Percentiles rank a stretch among this genome's conserved stretches.
Evolutionary conservation across 768 basidiomycete genomes (phyloP).

Genomic region (Punctularia strigosozonata): DNA sequence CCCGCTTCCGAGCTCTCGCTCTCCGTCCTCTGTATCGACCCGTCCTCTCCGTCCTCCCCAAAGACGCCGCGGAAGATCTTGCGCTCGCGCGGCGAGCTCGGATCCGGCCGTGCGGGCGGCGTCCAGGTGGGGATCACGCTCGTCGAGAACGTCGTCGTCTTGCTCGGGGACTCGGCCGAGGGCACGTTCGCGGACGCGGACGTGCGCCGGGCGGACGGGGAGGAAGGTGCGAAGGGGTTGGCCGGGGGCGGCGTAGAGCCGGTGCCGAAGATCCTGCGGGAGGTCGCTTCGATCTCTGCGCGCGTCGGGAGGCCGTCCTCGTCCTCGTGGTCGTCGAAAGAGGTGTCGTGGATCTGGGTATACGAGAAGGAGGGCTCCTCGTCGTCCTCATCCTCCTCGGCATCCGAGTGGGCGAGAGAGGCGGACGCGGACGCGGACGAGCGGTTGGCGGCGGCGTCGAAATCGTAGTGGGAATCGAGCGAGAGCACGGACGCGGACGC

Average conservation of each 20-base stretch:
- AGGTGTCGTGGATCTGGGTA: constrained; percentile 28
- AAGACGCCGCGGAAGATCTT: constrained; percentile 8
- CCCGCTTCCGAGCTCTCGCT: constrained; percentile 14
- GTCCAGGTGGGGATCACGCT: background rate
- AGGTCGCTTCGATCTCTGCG: constrained; percentile 18
- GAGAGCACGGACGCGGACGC: background rate
- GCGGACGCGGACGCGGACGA: too few relatives aligned
- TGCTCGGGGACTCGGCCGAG: background rate
- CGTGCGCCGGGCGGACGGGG: background rate
- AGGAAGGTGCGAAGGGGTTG: too few relatives aligned
- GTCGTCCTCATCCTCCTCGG: too few relatives aligned
- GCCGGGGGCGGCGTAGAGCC: too few relatives aligned
- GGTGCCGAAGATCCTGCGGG: constrained; percentile 18
- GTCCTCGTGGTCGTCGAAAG: constrained; percentile 31
- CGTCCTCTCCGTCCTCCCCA: too few relatives aligned
- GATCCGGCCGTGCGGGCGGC: too few relatives aligned
- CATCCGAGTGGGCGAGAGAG: too few relatives aligned
- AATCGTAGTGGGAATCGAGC: too few relatives aligned
- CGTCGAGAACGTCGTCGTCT: background rate
- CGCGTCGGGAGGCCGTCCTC: constrained; percentile 16
- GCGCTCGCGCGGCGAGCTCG: too few relatives aligned
- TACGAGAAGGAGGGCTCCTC: constrained; percentile 12
- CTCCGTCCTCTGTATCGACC: too few relatives aligned
- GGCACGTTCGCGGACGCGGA: background rate
- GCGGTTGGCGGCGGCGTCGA: too few relatives aligned